Conservation (phyloP, 202 grass and related monocot genomes). For the Eragrostis tef region DNA sequence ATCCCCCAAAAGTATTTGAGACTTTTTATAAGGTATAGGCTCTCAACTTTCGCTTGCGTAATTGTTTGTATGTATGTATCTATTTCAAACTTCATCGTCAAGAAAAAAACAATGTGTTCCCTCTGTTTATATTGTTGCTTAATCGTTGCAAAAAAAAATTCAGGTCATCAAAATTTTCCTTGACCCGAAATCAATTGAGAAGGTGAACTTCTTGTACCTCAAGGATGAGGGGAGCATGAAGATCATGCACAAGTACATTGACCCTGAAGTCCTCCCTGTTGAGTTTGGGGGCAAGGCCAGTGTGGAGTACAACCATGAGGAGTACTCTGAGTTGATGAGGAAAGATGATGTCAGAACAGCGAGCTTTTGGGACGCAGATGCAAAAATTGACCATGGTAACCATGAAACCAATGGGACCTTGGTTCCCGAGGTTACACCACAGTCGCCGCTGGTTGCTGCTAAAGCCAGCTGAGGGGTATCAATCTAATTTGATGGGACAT, state of each 20-base stretch:
- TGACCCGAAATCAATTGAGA: slow-evolving; percentile 67
- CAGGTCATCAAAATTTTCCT: slow-evolving; percentile 73
- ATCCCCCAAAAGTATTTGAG: slow-evolving; percentile 87
- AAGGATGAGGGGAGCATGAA: slow-evolving; percentile 77
- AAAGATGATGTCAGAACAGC: slow-evolving; percentile 61
- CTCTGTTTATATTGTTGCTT: too few species aligned
- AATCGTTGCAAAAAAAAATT: neutral
- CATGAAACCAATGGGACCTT: slow-evolving; percentile 34
- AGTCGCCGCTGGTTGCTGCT: slow-evolving; percentile 27
- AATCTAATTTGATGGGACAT: neutral
- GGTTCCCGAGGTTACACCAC: slow-evolving; percentile 11
- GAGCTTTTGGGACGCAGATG: slow-evolving; percentile 58
- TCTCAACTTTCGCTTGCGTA: neutral
- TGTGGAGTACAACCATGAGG: slow-evolving; percentile 65
- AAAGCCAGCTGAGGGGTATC: slow-evolving; percentile 53
- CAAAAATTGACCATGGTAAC: slow-evolving; percentile 32
- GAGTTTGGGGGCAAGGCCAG: slow-evolving; percentile 75
- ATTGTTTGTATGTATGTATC: neutral
- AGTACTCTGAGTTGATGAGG: slow-evolving; percentile 78
- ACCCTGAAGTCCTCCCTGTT: slow-evolving; percentile 60
- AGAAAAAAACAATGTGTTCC: neutral
- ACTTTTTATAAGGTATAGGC: slow-evolving; percentile 74
- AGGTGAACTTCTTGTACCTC: slow-evolving; percentile 71
- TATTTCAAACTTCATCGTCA: neutral
- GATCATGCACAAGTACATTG: slow-evolving; percentile 60